Conservation (phyloP, 768 basidiomycete species). For the Porpolomopsis calyptriformis region DNA sequence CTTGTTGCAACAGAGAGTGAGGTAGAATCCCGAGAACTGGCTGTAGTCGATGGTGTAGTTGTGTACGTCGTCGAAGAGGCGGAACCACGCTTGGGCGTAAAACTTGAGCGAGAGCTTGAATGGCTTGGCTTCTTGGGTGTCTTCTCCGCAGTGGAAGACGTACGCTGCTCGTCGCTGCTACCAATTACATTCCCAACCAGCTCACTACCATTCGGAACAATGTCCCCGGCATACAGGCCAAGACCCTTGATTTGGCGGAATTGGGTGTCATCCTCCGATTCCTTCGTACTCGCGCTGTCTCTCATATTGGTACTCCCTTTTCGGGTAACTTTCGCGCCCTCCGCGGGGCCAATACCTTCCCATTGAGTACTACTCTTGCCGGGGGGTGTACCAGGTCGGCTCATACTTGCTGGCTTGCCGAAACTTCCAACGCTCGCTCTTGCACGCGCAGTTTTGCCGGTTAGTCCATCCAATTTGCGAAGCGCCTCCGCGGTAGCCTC, state of each 20-base stretch:
- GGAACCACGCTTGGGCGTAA: conserved; percentile 80
- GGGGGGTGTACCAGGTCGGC: conserved; percentile 67
- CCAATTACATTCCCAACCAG: conserved; percentile 28
- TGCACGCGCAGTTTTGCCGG: conserved; percentile 63
- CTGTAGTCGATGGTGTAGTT: conserved; percentile 57
- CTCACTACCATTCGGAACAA: conserved; percentile 31
- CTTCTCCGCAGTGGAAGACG: conserved; percentile 44
- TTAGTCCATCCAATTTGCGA: conserved; percentile 84
- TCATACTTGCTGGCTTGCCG: conserved; percentile 51
- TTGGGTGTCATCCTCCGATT: conserved; percentile 28
- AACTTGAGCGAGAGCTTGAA: conserved; percentile 53
- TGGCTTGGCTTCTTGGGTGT: conserved; percentile 55
- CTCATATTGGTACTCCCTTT: conserved; percentile 27
- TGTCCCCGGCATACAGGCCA: conserved; percentile 25
- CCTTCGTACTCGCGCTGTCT: conserved; percentile 35
- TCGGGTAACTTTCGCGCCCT: conserved; percentile 30
- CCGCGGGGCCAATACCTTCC: conserved; percentile 52
- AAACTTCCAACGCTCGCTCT: conserved; percentile 70
- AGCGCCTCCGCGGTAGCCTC: conserved; percentile 85
- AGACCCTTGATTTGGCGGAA: conserved; percentile 28
- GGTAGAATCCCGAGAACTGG: conserved; percentile 82
- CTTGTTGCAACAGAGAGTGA: conserved; percentile 72
- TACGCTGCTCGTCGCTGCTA: conserved; percentile 50
- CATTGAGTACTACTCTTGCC: conserved; percentile 57
- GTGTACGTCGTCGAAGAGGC: conserved; percentile 83